Conservation (phyloP, 1,284 basidiomycete species). For the Boletellus deceptivus region DNA sequence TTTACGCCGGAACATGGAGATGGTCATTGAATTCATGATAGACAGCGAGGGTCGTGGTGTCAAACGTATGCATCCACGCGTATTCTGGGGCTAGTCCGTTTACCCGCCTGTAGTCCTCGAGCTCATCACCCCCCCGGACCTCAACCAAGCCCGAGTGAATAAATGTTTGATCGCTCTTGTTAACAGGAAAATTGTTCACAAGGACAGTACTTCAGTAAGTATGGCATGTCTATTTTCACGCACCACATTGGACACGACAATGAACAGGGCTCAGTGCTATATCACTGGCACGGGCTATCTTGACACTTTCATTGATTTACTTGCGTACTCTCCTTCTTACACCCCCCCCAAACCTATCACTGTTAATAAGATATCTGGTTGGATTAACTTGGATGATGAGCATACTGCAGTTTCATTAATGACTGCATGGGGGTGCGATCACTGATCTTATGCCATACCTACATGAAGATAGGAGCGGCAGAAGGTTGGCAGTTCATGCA, state of each 20-base stretch:
- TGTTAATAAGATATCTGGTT: not conserved
- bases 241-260: not conserved
- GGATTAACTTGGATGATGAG: too few species aligned
- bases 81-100: not conserved
- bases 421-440: too few species aligned
- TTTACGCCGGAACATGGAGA: conserved; percentile 74
- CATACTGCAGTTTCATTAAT: too few species aligned
- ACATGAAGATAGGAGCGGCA: too few species aligned
- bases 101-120: conserved; percentile 59
- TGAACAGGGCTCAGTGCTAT: conserved; percentile 29
- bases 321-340: not conserved
- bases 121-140: conserved; percentile 76
- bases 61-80: conserved; percentile 45
- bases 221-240: accelerated
- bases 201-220: conserved; percentile 66
- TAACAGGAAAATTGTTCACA: conserved; percentile 81
- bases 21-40: conserved; percentile 68
- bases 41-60: conserved; percentile 52
- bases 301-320: conserved; percentile 9
- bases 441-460: too few species aligned
- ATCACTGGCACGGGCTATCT: conserved; percentile 32
- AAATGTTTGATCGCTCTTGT: conserved; percentile 92
- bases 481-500: too few species aligned
- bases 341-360: not conserved
- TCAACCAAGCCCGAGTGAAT: conserved; percentile 87